phyloP scores from a whole-genome alignment of 2,329 filamentous ascomycete genomes.

The Biscogniauxia marginata region DNA sequence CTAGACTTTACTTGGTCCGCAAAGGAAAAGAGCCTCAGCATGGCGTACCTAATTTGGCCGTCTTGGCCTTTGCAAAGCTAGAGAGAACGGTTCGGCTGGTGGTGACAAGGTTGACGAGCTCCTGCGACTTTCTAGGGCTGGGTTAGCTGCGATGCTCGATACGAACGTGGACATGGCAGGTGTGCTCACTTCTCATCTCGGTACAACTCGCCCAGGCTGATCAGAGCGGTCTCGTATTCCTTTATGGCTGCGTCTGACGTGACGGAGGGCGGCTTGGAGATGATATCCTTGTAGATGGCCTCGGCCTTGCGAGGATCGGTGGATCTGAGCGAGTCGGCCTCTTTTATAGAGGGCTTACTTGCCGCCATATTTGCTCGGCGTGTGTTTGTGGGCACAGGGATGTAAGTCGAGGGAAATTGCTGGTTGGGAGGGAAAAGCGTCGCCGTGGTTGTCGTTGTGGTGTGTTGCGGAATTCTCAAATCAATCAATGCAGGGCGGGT shows the following conservation, averaged over 20 bases:
- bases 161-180: neutral
- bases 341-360: constrained; percentile 58
- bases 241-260: constrained; percentile 81
- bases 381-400: neutral
- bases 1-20: too few species aligned
- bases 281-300: constrained; percentile 83
- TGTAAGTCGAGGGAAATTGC: neutral
- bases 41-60: constrained; percentile 87
- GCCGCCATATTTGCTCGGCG: constrained; percentile 25
- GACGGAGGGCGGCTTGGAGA: constrained; percentile 78
- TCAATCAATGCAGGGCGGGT: too few species aligned
- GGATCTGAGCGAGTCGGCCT: constrained; percentile 83
- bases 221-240: constrained; percentile 87
- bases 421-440: too few species aligned
- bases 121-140: constrained; percentile 65
- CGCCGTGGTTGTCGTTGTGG: too few species aligned
- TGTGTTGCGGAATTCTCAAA: too few species aligned
- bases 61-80: constrained; percentile 98
- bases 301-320: constrained; percentile 82
- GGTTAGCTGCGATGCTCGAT: neutral
- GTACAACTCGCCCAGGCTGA: constrained; percentile 89
- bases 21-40: too few species aligned
- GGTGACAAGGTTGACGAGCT: constrained; percentile 85
- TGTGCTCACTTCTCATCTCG: constrained; percentile 74
- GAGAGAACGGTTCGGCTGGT: constrained; percentile 89